These are phyloP conservation scores for Chlorella sp. DNA, from an alignment of 139 green algal species.

Conservation along the genomic window DNA sequence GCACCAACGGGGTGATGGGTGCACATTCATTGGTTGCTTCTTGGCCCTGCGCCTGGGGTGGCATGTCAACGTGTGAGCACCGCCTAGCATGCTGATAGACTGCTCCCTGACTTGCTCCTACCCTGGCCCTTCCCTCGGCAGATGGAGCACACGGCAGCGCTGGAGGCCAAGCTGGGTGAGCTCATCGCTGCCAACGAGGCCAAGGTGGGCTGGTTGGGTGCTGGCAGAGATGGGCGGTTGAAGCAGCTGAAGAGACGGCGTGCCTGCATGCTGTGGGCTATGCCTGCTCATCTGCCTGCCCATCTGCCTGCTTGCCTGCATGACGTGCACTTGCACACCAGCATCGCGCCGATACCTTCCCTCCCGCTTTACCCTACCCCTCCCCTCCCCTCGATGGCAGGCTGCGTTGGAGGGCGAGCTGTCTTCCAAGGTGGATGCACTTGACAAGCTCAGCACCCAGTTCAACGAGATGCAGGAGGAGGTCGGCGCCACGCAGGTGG, in stretches of 20 bases:
- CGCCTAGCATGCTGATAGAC: neutral
- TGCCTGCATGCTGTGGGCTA: neutral
- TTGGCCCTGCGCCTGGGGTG: too few species aligned
- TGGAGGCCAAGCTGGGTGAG: neutral
- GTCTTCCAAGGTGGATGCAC: neutral
- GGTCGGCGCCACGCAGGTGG: neutral
- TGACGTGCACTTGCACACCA: neutral
- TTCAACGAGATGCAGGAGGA: constrained; percentile 13
- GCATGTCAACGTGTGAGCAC: neutral
- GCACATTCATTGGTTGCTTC: too few species aligned
- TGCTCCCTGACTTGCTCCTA: neutral
- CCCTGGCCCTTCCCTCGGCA: neutral
- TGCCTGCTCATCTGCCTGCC: neutral
- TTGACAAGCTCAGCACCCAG: neutral
- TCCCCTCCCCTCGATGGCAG: neutral
- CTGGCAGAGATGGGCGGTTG: neutral
- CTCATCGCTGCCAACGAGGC: constrained; percentile 14
- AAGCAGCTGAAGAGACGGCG: neutral
- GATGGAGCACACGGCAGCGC: neutral
- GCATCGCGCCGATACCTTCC: too few species aligned
- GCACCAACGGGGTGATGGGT: neutral
- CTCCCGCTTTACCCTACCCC: neutral
- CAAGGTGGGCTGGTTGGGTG: neutral
- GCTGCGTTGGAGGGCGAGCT: neutral
- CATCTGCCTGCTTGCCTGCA: neutral